phyloP scores from a whole-genome alignment of 129 eudicot species.

The Rutidosis leptorrhynchoides region DNA sequence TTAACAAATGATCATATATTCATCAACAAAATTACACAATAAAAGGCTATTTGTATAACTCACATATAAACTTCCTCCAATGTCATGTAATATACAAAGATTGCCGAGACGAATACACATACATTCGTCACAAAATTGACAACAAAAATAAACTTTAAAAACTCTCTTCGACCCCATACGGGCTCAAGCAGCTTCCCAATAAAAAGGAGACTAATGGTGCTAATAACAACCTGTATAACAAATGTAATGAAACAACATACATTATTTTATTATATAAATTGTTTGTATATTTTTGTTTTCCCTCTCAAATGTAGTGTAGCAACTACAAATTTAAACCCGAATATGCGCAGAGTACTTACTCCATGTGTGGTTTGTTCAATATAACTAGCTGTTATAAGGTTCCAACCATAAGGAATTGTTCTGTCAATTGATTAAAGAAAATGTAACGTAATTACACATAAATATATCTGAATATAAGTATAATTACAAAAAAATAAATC shows the following conservation, averaged over 20 bases:
- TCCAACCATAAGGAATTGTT: slow-evolving; percentile 91
- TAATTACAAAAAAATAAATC: too few relatives aligned
- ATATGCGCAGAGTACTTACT: slow-evolving; percentile 38
- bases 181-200: slow-evolving; percentile 87
- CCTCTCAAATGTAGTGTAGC: background rate
- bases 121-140: slow-evolving; percentile 71
- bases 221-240: slow-evolving; percentile 55
- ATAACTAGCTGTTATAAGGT: slow-evolving; percentile 81
- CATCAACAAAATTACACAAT: background rate
- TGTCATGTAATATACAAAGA: slow-evolving; percentile 64
- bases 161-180: slow-evolving; percentile 87
- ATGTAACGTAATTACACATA: background rate
- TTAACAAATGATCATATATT: slow-evolving; percentile 2
- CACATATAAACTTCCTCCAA: slow-evolving; percentile 75
- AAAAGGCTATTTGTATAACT: slow-evolving; percentile 29
- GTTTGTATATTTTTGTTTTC: too few relatives aligned
- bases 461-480: background rate
- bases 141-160: slow-evolving; percentile 73
- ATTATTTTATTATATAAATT: background rate
- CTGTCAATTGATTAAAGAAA: slow-evolving; percentile 24
- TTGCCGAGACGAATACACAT: slow-evolving; percentile 69
- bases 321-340: background rate
- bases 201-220: slow-evolving; percentile 69
- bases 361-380: slow-evolving; percentile 66
- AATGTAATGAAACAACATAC: slow-evolving; percentile 8